These are phyloP conservation scores for Alternaria arborescens DNA, from an alignment of 2,329 filamentous ascomycete species.

Conservation along the genomic window DNA sequence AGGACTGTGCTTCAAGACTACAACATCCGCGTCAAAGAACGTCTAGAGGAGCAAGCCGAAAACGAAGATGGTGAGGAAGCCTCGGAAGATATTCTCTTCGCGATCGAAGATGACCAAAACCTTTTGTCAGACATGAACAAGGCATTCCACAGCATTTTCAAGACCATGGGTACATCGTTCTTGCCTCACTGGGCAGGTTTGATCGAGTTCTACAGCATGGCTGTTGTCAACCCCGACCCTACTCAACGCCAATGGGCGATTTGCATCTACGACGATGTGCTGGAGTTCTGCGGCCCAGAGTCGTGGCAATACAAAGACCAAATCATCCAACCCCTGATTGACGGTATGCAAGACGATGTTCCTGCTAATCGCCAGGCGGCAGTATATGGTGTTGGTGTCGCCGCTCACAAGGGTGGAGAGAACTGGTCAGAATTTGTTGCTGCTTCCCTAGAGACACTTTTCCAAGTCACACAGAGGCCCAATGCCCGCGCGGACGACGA, in stretches of 20 bases:
- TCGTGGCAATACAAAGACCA: constrained; percentile 86
- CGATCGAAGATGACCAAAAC: constrained; percentile 96
- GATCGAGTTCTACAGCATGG: constrained; percentile 83
- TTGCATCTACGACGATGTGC: constrained; percentile 97
- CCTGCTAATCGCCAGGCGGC: constrained; percentile 95
- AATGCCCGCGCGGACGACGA: constrained; percentile 91
- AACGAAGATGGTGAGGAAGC: constrained; percentile 91
- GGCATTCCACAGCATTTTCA: constrained; percentile 98
- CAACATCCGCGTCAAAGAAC: constrained; percentile 82
- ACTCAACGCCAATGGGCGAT: constrained; percentile 99
- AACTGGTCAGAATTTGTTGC: constrained; percentile 89
- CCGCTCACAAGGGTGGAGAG: constrained; percentile 88
- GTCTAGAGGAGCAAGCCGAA: constrained; percentile 83
- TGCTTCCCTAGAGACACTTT: constrained; percentile 79
- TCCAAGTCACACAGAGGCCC: constrained; percentile 81
- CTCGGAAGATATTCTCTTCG: constrained; percentile 84
- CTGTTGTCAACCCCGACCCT: constrained; percentile 80
- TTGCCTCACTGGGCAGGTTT: constrained; percentile 87
- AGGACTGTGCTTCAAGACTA: constrained; percentile 91
- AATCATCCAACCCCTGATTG: constrained; percentile 85
- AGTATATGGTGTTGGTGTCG: constrained; percentile 94
- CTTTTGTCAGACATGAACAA: constrained; percentile 99
- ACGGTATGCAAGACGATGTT: constrained; percentile 84
- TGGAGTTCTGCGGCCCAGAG: constrained; percentile 93
- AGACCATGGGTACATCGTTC: constrained; percentile 88